Evolutionary conservation across 1,284 basidiomycete species (phyloP).

Genomic region (Calocybe gambosa): DNA sequence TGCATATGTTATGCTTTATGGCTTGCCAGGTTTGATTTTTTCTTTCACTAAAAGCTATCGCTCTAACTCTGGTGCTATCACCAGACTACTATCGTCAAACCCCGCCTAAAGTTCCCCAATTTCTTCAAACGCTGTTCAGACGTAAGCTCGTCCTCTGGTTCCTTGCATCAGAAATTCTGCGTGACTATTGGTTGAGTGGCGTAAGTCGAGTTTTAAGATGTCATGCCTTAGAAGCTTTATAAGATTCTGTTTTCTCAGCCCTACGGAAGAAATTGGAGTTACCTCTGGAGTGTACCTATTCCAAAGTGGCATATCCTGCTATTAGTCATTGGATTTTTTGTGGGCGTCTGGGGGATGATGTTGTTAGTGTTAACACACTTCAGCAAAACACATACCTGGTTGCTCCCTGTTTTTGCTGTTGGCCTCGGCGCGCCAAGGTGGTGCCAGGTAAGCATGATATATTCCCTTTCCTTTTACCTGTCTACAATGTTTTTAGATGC

Average conservation of each 20-base stretch:
- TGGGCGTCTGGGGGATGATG: slow-evolving; percentile 76
- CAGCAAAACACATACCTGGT: slow-evolving; percentile 91
- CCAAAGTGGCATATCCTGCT: slow-evolving; percentile 79
- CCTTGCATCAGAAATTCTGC: slow-evolving; percentile 81
- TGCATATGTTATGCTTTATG: slow-evolving; percentile 76
- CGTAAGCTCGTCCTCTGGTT: slow-evolving; percentile 91
- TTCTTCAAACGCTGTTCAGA: slow-evolving; percentile 81
- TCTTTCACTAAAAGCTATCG: neutral
- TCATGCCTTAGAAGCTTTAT: slow-evolving; percentile 13
- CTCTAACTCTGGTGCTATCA: neutral
- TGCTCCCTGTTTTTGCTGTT: slow-evolving; percentile 88
- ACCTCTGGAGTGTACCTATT: slow-evolving; percentile 83
- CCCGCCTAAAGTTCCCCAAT: slow-evolving; percentile 89
- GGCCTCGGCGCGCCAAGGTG: slow-evolving; percentile 87
- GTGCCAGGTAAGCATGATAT: slow-evolving; percentile 65
- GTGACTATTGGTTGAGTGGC: slow-evolving; percentile 91
- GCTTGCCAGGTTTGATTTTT: slow-evolving; percentile 64
- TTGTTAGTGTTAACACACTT: slow-evolving; percentile 75
- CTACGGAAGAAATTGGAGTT: slow-evolving; percentile 89
- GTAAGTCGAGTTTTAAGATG: slow-evolving; percentile 38
- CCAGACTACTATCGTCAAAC: slow-evolving; percentile 82
- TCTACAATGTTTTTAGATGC: slow-evolving; percentile 45
- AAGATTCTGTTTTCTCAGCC: slow-evolving; percentile 39
- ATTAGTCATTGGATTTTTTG: slow-evolving; percentile 78
- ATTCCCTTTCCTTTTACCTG: slow-evolving; percentile 3